phyloP scores from a whole-genome alignment of 768 basidiomycete genomes.

The Xerocomellus chrysenteron region DNA sequence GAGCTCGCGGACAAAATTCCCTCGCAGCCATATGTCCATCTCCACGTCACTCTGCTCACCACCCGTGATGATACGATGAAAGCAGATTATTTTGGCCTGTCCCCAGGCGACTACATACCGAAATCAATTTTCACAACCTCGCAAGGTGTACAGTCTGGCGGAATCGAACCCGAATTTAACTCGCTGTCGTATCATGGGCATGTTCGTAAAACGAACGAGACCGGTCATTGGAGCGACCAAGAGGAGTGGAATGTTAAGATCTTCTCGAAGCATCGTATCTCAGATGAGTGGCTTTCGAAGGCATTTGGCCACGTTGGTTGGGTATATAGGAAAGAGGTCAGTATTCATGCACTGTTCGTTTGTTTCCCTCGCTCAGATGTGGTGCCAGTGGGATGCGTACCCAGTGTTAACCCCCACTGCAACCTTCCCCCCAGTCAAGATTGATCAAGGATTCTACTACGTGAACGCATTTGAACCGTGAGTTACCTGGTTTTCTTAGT shows the following conservation, averaged over 20 bases:
- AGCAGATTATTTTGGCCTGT: conserved; percentile 67
- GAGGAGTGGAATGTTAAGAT: conserved; percentile 81
- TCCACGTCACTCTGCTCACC: conserved; percentile 88
- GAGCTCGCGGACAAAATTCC: conserved; percentile 55
- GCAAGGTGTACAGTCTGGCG: conserved; percentile 54
- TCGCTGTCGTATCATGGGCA: conserved; percentile 79
- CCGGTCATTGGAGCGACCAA: conserved; percentile 20
- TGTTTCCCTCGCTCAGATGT: conserved; percentile 3
- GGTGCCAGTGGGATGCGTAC: conserved; percentile 75
- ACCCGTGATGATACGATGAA: conserved; percentile 65
- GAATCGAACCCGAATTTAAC: conserved; percentile 76
- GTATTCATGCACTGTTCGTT: conserved; percentile 3
- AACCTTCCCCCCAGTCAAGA: conserved; percentile 73
- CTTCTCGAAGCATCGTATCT: conserved; percentile 66
- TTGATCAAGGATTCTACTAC: conserved; percentile 82
- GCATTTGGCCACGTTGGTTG: conserved; percentile 77
- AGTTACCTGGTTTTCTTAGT: conserved; percentile 29
- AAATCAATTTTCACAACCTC: conserved; percentile 71
- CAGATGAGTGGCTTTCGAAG: conserved; percentile 66
- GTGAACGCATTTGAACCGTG: conserved; percentile 91
- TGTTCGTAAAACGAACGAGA: conserved; percentile 33
- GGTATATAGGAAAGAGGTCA: conserved; percentile 77
- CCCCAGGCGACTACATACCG: conserved; percentile 47
- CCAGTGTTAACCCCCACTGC: conserved; percentile 67
- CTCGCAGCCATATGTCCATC: conserved; percentile 71